Percentiles rank a stretch among this genome's conserved stretches.
These are phyloP conservation scores for Candida glucosophila DNA, from an alignment of 1,139 yeast species.

Conservation along the genomic window DNA sequence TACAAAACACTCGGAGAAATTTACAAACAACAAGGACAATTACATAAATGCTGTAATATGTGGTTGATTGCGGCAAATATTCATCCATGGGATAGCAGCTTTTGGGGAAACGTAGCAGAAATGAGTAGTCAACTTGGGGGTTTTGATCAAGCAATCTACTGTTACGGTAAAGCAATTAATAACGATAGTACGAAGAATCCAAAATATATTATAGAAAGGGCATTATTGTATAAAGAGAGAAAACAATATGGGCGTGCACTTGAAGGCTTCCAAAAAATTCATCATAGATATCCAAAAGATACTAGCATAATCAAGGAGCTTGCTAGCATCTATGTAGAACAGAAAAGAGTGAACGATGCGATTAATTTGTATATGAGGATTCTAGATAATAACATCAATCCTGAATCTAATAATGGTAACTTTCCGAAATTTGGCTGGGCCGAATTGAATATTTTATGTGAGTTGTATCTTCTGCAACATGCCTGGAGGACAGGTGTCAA, in stretches of 20 bases:
- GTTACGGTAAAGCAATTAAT: constrained; percentile 63
- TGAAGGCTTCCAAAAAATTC: constrained; percentile 61
- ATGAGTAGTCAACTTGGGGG: constrained; percentile 66
- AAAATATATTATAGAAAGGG: constrained; percentile 50
- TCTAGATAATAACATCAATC: constrained; percentile 46
- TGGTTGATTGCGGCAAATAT: constrained; percentile 83
- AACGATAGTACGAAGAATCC: constrained; percentile 46
- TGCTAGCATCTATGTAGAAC: constrained; percentile 70
- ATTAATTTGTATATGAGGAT: constrained; percentile 64
- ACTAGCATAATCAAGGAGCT: constrained; percentile 57
- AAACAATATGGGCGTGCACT: constrained; percentile 66
- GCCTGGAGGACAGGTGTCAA: constrained; percentile 59
- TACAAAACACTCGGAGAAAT: constrained; percentile 83
- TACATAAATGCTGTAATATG: constrained; percentile 67
- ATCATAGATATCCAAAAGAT: constrained; percentile 53
- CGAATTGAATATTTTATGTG: constrained; percentile 75
- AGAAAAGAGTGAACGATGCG: constrained; percentile 74
- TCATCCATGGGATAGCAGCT: constrained; percentile 66
- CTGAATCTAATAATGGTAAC: constrained; percentile 16
- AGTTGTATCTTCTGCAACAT: constrained; percentile 61
- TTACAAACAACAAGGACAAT: constrained; percentile 57
- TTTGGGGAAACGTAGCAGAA: constrained; percentile 82
- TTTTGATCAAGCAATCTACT: constrained; percentile 71
- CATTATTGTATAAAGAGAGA: constrained; percentile 56
- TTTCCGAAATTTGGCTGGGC: constrained; percentile 72